phyloP scores from a whole-genome alignment of 2,329 filamentous ascomycete species.

The Beauveria medogensis region DNA sequence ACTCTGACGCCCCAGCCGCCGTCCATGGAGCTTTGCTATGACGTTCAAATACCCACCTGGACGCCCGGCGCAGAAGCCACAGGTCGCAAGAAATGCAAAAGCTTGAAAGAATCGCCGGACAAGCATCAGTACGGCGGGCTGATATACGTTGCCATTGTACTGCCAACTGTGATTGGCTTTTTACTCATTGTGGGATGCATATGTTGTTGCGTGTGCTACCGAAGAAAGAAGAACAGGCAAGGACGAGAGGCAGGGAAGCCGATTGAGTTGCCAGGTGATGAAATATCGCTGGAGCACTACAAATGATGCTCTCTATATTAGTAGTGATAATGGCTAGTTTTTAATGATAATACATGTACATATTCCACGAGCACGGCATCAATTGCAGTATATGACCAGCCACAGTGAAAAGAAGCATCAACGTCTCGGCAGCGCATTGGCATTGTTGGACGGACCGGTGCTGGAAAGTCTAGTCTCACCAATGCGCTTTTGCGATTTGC shows the following conservation, averaged over 20 bases:
- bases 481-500: too few species aligned
- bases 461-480: too few species aligned
- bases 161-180: not conserved
- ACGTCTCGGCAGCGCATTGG: too few species aligned
- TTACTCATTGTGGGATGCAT: not conserved
- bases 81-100: not conserved
- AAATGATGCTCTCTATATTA: not conserved
- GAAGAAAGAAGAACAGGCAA: not conserved
- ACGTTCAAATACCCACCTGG: constrained; percentile 1
- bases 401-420: too few species aligned
- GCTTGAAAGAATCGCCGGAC: not conserved
- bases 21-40: not conserved
- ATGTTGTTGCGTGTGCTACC: constrained; percentile 1
- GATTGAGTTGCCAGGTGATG: not conserved
- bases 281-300: not conserved
- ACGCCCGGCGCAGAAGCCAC: not conserved
- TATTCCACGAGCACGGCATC: not conserved
- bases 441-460: too few species aligned
- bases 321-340: not conserved
- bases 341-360: not conserved
- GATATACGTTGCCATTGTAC: not conserved
- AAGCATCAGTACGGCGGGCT: not conserved
- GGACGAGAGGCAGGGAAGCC: not conserved
- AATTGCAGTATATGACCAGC: too few species aligned
- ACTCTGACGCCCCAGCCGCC: not conserved